Evolutionary conservation across 2,329 filamentous ascomycete genomes (phyloP).

Genomic region (Tolypocladium ophioglossoides): DNA sequence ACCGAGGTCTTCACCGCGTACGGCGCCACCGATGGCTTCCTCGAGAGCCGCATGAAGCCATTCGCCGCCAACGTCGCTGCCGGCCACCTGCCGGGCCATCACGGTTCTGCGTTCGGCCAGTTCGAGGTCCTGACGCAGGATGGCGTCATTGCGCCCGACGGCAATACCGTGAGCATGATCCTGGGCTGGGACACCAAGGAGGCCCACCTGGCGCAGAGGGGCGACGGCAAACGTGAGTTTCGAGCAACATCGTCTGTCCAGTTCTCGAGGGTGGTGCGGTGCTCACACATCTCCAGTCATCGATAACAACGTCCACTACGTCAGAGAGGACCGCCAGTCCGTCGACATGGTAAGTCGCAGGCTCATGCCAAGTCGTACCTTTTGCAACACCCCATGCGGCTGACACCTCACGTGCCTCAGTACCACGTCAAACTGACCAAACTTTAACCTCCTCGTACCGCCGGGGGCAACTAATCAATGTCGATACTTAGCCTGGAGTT

Average conservation of each 20-base stretch:
- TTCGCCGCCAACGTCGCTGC: slow-evolving; percentile 14
- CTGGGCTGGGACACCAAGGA: slow-evolving; percentile 30
- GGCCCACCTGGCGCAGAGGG: slow-evolving; percentile 23
- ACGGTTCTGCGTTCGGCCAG: slow-evolving; percentile 21
- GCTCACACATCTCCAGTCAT: slow-evolving; percentile 15
- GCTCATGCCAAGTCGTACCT: not conserved
- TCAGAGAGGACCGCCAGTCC: slow-evolving; percentile 17
- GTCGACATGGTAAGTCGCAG: slow-evolving; percentile 19
- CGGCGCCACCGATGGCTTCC: slow-evolving; percentile 20
- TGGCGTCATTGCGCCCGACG: slow-evolving; percentile 15
- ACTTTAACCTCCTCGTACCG: not conserved
- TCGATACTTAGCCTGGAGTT: not conserved
- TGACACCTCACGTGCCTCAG: slow-evolving; percentile 6
- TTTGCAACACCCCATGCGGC: not conserved
- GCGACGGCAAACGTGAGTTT: slow-evolving; percentile 18
- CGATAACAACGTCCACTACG: slow-evolving; percentile 22
- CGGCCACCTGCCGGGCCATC: slow-evolving; percentile 16
- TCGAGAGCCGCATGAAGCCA: slow-evolving; percentile 16
- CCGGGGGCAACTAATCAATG: not conserved
- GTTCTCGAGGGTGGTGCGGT: no score
- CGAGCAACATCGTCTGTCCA: not conserved
- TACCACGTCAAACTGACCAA: slow-evolving; percentile 15
- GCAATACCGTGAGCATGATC: slow-evolving; percentile 20
- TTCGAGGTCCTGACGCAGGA: slow-evolving; percentile 19
- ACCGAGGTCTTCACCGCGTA: slow-evolving; percentile 27